Conservation (phyloP, 73 alveolate genomes). For the Urostyla sp. region DNA sequence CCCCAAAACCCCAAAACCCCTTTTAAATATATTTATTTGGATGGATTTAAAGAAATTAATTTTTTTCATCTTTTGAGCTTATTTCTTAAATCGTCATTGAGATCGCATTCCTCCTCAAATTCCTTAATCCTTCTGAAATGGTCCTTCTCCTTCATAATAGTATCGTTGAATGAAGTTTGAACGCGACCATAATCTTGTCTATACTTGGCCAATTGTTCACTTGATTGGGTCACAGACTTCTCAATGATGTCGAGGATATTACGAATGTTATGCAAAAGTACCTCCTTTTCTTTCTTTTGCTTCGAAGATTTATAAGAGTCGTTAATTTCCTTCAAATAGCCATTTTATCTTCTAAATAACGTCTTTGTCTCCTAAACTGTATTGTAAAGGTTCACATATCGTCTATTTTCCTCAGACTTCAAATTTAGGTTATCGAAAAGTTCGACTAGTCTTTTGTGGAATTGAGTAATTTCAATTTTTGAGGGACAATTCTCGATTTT, state of each 20-base stretch:
- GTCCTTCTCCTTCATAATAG: slow-evolving; percentile 50
- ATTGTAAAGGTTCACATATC: slow-evolving; percentile 67
- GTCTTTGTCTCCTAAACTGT: slow-evolving; percentile 64
- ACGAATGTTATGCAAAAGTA: slow-evolving; percentile 50
- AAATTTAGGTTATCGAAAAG: slow-evolving; percentile 65
- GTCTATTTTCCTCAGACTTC: slow-evolving; percentile 72
- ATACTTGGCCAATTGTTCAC: slow-evolving; percentile 7
- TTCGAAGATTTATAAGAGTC: slow-evolving; percentile 46
- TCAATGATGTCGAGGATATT: slow-evolving; percentile 47
- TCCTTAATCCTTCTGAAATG: slow-evolving; percentile 58
- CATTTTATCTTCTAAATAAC: slow-evolving; percentile 51
- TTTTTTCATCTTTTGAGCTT: slow-evolving; percentile 9
- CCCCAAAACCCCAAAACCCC: slow-evolving; percentile 4
- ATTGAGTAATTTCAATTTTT: slow-evolving; percentile 70
- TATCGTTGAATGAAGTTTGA: slow-evolving; percentile 33
- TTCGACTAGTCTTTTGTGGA: slow-evolving; percentile 75
- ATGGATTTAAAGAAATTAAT: not conserved
- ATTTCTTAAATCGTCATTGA: slow-evolving; percentile 50
- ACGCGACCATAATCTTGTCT: slow-evolving; percentile 37
- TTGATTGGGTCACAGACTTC: slow-evolving; percentile 1
- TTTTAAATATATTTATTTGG: not conserved
- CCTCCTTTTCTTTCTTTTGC: slow-evolving; percentile 72
- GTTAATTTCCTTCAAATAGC: slow-evolving; percentile 67
- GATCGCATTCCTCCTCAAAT: slow-evolving; percentile 66
- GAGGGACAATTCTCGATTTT: slow-evolving; percentile 81